Evolutionary conservation across 2,329 filamentous ascomycete species (phyloP), one percentile per base, ranked within the genome.

Genomic region (Trichoderma guizhouense): DNA sequence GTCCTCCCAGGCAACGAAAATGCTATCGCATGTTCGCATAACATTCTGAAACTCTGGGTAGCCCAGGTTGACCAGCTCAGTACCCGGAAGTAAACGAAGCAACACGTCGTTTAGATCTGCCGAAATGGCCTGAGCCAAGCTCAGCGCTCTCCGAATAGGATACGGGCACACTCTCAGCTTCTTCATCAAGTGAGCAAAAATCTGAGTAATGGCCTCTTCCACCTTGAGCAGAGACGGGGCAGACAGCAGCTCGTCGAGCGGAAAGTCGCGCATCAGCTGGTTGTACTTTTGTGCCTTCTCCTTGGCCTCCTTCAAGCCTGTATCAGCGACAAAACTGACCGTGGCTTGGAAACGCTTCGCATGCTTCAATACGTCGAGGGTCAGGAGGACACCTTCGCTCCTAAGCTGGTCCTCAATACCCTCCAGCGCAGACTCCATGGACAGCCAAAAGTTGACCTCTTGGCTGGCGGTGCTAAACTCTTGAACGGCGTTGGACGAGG

Each of bases 281-380:
- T 99, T 99, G 86, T 98, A 99, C 82, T 98, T 98, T 81, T 97
- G 94, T 61, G 99, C 97, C 80, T 93, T 92, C 74, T 99, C 96
- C 81, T 95, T 96, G 28, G 94, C 94, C 82, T 99, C 96, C 81
- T 97, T 97, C 80, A 99, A 83, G 3, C 96, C 95, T 43, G 96
- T 99, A 82, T 99, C 97, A 2, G 96, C 93, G 43, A 92, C 92
- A 80, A 99, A 98, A 84, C 95, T 98, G 77, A 98, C 93, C 3
- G 95, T 98, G 12, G 96, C 95, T 83, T 98, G 95, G 83, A 98
- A 98, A 78, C 97, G 93, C 84, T 99, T 99, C 64, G 95, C 97
- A 80, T 98, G 93, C 82, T 97, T 95, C 74, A 99, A 86, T 73
- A 99, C 95, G 77, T 98, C 95, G 80, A 99, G 88, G 0, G 97